phyloP scores from a whole-genome alignment of 2,329 filamentous ascomycete genomes.

The Ceratocystis destructans region DNA sequence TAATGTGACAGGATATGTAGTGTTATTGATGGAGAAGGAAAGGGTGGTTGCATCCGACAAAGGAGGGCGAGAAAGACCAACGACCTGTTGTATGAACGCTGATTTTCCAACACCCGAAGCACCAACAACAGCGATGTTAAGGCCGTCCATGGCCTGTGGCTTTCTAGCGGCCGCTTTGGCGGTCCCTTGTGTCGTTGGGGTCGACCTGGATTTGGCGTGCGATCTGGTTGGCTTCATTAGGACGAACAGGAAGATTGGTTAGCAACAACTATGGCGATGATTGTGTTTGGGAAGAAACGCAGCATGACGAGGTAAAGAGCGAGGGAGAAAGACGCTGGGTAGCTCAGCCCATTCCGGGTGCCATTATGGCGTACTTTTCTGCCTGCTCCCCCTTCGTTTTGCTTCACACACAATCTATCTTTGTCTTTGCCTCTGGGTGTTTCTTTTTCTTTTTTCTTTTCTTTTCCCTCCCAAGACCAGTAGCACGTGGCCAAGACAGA shows the following conservation, averaged over 20 bases:
- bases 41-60: conserved; percentile 41
- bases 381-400: background rate
- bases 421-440: background rate
- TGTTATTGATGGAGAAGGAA: conserved; percentile 45
- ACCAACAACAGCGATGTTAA: conserved; percentile 54
- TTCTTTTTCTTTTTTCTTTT: background rate
- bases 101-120: conserved; percentile 54
- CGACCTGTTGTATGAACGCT: conserved; percentile 50
- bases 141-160: conserved; percentile 36
- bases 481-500: conserved; percentile 5
- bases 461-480: background rate
- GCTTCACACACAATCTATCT: background rate
- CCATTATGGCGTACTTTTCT: background rate
- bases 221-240: background rate
- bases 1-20: conserved; percentile 44
- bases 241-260: background rate
- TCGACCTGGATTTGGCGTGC: background rate
- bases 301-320: background rate
- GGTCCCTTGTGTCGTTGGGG: background rate
- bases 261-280: background rate
- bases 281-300: background rate
- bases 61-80: conserved; percentile 41
- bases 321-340: background rate
- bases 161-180: background rate
- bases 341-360: background rate